A percentile compares a stretch with the other conserved stretches of the same genome.
Conservation (phyloP, 2,329 filamentous ascomycete genomes). For the Colletotrichum lini region DNA sequence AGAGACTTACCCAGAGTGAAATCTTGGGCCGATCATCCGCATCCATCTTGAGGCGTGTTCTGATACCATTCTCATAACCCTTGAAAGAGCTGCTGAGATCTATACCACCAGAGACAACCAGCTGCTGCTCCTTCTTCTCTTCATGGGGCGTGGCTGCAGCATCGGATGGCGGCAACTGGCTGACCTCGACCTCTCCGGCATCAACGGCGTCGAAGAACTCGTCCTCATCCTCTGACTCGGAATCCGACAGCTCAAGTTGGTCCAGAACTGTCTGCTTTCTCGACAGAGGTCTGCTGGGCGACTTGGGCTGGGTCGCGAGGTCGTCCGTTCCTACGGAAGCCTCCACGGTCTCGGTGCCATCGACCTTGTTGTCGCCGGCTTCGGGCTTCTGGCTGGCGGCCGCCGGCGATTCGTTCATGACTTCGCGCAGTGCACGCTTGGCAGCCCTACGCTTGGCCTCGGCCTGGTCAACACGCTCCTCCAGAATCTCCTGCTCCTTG, state of each 20-base stretch:
- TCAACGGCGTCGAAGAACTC: constrained; percentile 99
- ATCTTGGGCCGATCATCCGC: constrained; percentile 94
- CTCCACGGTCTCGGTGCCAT: constrained; percentile 52
- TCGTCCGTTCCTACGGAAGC: constrained; percentile 44
- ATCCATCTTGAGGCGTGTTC: constrained; percentile 87
- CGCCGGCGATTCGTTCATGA: constrained; percentile 63
- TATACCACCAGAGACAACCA: constrained; percentile 61
- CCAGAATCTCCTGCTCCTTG: constrained; percentile 91
- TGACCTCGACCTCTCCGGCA: constrained; percentile 88
- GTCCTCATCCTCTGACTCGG: constrained; percentile 82
- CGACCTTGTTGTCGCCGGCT: constrained; percentile 44
- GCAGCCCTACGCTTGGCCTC: constrained; percentile 92
- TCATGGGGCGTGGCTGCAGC: constrained; percentile 50
- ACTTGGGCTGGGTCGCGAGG: constrained; percentile 51
- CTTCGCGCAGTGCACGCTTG: constrained; percentile 90
- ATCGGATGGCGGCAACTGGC: constrained; percentile 69
- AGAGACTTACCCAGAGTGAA: constrained; percentile 86
- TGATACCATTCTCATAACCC: constrained; percentile 92
- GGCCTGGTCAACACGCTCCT: constrained; percentile 88
- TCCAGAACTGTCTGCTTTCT: constrained; percentile 77
- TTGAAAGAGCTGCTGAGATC: constrained; percentile 85
- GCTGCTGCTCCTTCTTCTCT: constrained; percentile 59
- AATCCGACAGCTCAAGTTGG: constrained; percentile 83
- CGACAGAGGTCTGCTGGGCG: constrained; percentile 57
- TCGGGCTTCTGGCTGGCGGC: constrained; percentile 50